phyloP scores from a whole-genome alignment of 345 rosid species.

The Triadica sebifera region DNA sequence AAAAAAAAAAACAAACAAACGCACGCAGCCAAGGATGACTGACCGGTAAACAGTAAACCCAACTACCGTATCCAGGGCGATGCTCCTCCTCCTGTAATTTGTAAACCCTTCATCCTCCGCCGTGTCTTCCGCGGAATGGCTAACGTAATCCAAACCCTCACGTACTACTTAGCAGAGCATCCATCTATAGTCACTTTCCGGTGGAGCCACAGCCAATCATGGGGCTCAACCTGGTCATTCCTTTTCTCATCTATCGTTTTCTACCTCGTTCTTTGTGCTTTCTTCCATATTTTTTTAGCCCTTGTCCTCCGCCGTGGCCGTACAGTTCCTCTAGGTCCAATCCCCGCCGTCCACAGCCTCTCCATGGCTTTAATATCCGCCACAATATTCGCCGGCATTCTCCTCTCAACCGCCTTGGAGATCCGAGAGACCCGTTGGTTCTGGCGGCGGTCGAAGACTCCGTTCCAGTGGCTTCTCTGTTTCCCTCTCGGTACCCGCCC shows the following conservation, averaged over 20 bases:
- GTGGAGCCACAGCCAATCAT: slow-evolving; percentile 81
- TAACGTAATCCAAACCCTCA: slow-evolving; percentile 22
- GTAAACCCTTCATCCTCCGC: not conserved
- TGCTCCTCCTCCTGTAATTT: slow-evolving; percentile 5
- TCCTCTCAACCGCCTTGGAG: slow-evolving; percentile 80
- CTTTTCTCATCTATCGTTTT: slow-evolving; percentile 55
- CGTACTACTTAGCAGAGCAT: slow-evolving; percentile 73
- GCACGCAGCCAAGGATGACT: not conserved
- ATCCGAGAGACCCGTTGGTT: slow-evolving; percentile 86
- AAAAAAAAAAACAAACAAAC: not conserved
- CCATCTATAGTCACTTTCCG: slow-evolving; percentile 74
- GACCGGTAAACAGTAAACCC: too few species aligned
- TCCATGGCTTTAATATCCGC: slow-evolving; percentile 60
- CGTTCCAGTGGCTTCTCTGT: slow-evolving; percentile 90
- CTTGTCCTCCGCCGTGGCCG: slow-evolving; percentile 43
- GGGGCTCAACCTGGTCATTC: slow-evolving; percentile 92
- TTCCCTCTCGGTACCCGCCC: slow-evolving; percentile 90
- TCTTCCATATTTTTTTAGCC: slow-evolving; percentile 49
- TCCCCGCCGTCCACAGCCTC: slow-evolving; percentile 73
- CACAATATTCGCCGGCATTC: slow-evolving; percentile 70
- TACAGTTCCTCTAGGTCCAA: slow-evolving; percentile 58
- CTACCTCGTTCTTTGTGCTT: slow-evolving; percentile 51
- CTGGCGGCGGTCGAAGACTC: slow-evolving; percentile 66
- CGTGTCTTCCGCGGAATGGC: not conserved
- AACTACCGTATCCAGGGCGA: slow-evolving; percentile 13